phyloP scores from a whole-genome alignment of 163 green algal species.

The Scenedesmus sp. region DNA sequence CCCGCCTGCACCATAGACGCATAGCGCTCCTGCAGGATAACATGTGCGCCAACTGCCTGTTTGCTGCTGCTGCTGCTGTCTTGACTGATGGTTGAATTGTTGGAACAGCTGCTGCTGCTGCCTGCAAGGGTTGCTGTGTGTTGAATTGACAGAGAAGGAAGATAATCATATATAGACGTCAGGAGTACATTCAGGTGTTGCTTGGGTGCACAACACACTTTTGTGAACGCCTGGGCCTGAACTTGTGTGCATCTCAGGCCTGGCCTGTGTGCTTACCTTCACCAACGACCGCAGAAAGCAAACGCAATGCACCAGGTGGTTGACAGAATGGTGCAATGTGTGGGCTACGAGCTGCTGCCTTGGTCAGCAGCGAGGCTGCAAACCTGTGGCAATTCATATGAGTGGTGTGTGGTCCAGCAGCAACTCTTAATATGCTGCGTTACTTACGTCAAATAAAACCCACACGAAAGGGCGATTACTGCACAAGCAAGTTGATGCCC shows the following conservation, averaged over 20 bases:
- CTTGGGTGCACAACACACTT: no score
- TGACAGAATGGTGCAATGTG: neutral
- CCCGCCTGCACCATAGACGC: slow-evolving; percentile 31
- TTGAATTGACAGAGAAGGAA: neutral
- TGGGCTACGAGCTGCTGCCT: neutral
- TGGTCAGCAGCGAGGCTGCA: neutral
- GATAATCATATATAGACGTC: no score
- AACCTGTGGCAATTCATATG: neutral
- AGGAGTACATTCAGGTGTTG: no score
- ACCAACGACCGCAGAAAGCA: neutral
- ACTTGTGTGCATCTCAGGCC: neutral
- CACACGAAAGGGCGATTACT: no score
- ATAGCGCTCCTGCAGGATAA: slow-evolving; percentile 36
- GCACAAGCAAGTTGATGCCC: neutral
- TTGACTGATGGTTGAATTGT: neutral
- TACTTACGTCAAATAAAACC: neutral
- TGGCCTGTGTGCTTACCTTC: neutral
- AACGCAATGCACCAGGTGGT: neutral
- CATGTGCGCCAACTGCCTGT: neutral
- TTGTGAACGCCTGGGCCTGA: neutral
- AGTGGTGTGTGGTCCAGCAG: slow-evolving; percentile 2
- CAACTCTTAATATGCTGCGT: neutral
- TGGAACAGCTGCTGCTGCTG: neutral
- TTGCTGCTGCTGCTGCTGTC: neutral
- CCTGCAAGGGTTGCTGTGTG: neutral